Evolutionary conservation across 2,329 filamentous ascomycete genomes (phyloP), one percentile per base, ranked within the genome.

Genomic region (Pseudovirgaria hyperparasitica): DNA sequence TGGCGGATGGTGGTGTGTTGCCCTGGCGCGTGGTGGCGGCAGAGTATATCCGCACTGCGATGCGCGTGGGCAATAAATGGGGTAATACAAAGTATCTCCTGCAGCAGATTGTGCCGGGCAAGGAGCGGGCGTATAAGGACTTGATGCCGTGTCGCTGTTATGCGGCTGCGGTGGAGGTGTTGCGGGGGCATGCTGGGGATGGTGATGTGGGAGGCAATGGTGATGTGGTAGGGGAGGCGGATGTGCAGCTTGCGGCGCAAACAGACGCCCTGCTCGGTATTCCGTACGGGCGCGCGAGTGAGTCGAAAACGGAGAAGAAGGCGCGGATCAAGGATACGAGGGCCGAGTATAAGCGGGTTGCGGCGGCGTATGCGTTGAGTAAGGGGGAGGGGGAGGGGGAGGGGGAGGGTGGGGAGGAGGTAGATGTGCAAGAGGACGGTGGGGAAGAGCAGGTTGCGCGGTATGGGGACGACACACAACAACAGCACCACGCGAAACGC

Each of bases 81-180:
- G 78, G 80, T 23, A 98, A 98, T 58, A 93, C 86, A 5, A 98
- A 98, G 52, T 98, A 80, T 50, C 63, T 90, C 17, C 70, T 98
- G 16, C 71, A 72, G 22, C 82, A 93, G 51, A 70, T 94, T 54
- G 72, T 96, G 14, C 84, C 85, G 0, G 84, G 86, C 10, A 92
- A 85, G 50, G 63, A 72, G 25, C 61, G 68, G 20, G 62, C 61
- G 1, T 80, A 78, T 48, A 63, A 66, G 32, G 53, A 62, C 4
- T 64, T 90, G 39, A 72, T 70, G 35, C 54, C 60, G 24, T 67
- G 69, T 33, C 85, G 77, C 56, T 78, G 69, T 40, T 93, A 94
- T 45, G 58, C 57, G 6, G 73, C 80, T 27, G 53, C 76, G 2
- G 79, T 84, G 44, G 62, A 72, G 30, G 57, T 66, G 2, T 54